Percentiles rank a stretch among this genome's conserved stretches.
These are phyloP conservation scores for Sporothrix pseudoabietina DNA, from an alignment of 2,329 filamentous ascomycete species.

Conservation along the genomic window DNA sequence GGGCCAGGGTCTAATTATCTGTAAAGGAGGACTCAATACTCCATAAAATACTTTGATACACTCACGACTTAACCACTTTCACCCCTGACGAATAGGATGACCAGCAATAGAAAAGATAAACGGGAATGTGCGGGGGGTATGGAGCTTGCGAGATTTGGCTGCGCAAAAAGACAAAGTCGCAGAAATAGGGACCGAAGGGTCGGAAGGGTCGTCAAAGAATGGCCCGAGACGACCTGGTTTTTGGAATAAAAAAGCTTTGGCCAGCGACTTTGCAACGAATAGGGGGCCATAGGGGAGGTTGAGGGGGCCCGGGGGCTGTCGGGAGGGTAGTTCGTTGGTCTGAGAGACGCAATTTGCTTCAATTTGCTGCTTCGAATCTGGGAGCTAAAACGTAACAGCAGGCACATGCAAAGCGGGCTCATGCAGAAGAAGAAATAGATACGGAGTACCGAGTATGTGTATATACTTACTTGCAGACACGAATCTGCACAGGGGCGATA, in stretches of 20 bases:
- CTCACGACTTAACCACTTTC: background rate
- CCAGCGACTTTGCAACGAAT: background rate
- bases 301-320: background rate
- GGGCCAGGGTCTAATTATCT: background rate
- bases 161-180: background rate
- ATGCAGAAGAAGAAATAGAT: background rate
- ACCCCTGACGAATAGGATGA: background rate
- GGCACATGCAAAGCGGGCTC: conserved; percentile 1
- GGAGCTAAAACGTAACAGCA: conserved; percentile 7
- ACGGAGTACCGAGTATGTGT: no score
- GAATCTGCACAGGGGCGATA: background rate
- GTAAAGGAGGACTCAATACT: background rate
- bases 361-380: background rate
- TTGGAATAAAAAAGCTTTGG: background rate
- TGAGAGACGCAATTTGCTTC: background rate
- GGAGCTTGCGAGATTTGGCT: background rate
- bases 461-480: background rate
- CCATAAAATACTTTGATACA: background rate
- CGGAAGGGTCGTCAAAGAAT: background rate
- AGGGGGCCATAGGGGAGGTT: background rate
- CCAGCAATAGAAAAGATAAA: background rate
- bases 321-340: background rate
- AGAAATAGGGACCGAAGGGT: background rate
- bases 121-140: background rate
- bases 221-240: background rate